Evolutionary conservation across 2,329 filamentous ascomycete species (phyloP).

Genomic region (Plectosphaerella cucumerina): DNA sequence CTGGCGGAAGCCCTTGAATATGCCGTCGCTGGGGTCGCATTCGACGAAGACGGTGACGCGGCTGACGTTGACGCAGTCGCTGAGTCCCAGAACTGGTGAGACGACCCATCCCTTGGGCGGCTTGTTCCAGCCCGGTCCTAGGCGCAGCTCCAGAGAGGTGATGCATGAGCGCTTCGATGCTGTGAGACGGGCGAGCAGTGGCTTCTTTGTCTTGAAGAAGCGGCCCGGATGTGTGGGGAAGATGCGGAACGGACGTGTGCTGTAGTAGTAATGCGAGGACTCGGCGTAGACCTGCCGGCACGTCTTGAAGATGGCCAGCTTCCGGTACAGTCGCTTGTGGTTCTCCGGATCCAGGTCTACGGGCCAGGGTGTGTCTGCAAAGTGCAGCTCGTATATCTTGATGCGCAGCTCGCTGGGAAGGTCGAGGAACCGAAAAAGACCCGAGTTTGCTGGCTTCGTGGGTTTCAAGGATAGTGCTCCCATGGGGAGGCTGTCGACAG

Average conservation of each 20-base stretch:
- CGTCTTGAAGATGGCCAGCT: constrained; percentile 57
- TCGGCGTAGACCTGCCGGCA: constrained; percentile 59
- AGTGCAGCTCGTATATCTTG: constrained; percentile 63
- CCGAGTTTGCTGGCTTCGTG: constrained; percentile 16
- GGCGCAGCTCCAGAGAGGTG: constrained; percentile 62
- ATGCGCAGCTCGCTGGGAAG: constrained; percentile 67
- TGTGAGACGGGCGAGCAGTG: constrained; percentile 63
- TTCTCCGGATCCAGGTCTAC: constrained; percentile 66
- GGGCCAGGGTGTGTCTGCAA: constrained; percentile 34
- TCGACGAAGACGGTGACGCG: constrained; percentile 66
- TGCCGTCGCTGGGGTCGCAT: constrained; percentile 63
- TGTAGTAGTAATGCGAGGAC: constrained; percentile 63
- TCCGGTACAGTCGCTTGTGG: constrained; percentile 55
- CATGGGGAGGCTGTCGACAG: constrained; percentile 34
- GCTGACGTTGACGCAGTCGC: constrained; percentile 55
- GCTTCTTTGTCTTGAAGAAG: constrained; percentile 70
- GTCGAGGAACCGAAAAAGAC: constrained; percentile 60
- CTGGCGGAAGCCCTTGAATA: constrained; percentile 65
- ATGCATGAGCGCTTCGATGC: constrained; percentile 55
- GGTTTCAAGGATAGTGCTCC: constrained; percentile 38
- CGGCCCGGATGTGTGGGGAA: constrained; percentile 62
- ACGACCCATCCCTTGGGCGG: constrained; percentile 70
- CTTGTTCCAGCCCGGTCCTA: constrained; percentile 69
- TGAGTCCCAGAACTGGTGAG: constrained; percentile 58
- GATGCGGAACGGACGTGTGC: constrained; percentile 56